A percentile compares a stretch with the other conserved stretches of the same genome.
phyloP scores from a whole-genome alignment of 2,329 filamentous ascomycete genomes.

The Cladobotryum protrusum region DNA sequence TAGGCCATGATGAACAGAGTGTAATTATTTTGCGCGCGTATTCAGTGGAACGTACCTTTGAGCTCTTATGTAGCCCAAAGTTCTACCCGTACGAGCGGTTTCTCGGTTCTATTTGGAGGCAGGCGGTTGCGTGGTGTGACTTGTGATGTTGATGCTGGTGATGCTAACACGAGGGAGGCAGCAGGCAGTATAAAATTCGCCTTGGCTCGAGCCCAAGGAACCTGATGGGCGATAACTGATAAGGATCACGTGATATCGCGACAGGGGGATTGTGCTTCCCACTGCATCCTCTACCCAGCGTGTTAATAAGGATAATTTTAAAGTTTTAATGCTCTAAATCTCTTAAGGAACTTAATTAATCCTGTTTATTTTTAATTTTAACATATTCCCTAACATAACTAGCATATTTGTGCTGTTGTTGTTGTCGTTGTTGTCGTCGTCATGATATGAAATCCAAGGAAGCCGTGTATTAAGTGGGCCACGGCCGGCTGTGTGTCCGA shows the following conservation, averaged over 20 bases:
- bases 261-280: too few relatives aligned
- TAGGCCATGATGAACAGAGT: conserved; percentile 72
- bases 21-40: conserved; percentile 14
- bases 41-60: conserved; percentile 43
- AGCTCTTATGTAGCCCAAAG: conserved; percentile 35
- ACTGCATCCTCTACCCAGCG: too few relatives aligned
- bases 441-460: too few relatives aligned
- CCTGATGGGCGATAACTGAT: neutral
- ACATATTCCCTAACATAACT: neutral
- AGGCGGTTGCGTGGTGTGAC: neutral
- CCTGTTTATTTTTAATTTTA: too few relatives aligned
- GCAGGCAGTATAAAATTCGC: neutral
- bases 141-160: neutral
- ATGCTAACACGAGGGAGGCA: neutral
- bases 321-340: too few relatives aligned
- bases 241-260: too few relatives aligned
- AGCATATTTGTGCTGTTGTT: too few relatives aligned
- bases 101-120: neutral
- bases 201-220: neutral
- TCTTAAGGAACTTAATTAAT: too few relatives aligned
- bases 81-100: neutral
- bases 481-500: neutral
- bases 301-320: too few relatives aligned
- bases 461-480: neutral
- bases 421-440: too few relatives aligned